Percentiles rank a stretch among this genome's conserved stretches.
These are phyloP conservation scores for Flaveria ramosissima DNA, from an alignment of 129 eudicot genomes.

Conservation along the genomic window DNA sequence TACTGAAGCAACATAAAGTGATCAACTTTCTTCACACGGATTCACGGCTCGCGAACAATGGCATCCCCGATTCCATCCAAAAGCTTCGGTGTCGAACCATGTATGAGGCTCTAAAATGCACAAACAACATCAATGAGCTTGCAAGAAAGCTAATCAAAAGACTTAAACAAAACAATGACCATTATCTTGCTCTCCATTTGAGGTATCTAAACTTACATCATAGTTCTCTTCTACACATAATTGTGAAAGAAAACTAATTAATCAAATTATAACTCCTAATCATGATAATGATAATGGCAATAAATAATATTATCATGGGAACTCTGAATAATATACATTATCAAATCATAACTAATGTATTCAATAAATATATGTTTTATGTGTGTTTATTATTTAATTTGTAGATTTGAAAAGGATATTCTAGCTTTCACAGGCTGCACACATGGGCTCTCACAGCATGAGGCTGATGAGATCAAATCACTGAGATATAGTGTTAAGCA, in stretches of 20 bases:
- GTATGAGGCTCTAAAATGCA: slow-evolving; percentile 56
- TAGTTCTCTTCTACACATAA: background rate
- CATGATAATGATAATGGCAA: too few relatives aligned
- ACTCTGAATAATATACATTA: too few relatives aligned
- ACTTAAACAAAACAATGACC: slow-evolving; percentile 43
- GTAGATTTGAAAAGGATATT: slow-evolving; percentile 71
- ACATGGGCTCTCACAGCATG: slow-evolving; percentile 52
- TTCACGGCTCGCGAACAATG: slow-evolving; percentile 65
- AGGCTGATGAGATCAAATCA: slow-evolving; percentile 47
- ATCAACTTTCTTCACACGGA: slow-evolving; percentile 52
- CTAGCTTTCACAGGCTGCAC: slow-evolving; percentile 75
- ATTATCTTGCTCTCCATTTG: slow-evolving; percentile 65
- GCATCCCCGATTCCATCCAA: slow-evolving; percentile 55
- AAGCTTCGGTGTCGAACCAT: slow-evolving; percentile 69
- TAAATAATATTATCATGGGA: too few relatives aligned
- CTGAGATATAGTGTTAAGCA: slow-evolving; percentile 53
- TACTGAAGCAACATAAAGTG: slow-evolving; percentile 45
- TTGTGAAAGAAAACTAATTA: too few relatives aligned
- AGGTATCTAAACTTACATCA: slow-evolving; percentile 38
- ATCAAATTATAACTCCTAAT: background rate
- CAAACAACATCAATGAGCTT: slow-evolving; percentile 45
- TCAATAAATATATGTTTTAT: background rate
- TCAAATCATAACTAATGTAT: too few relatives aligned
- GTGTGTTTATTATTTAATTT: background rate
- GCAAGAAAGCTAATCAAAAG: slow-evolving; percentile 42